phyloP scores from a whole-genome alignment of 495 filamentous ascomycete genomes.

The Staphylotrichum tortipilum region DNA sequence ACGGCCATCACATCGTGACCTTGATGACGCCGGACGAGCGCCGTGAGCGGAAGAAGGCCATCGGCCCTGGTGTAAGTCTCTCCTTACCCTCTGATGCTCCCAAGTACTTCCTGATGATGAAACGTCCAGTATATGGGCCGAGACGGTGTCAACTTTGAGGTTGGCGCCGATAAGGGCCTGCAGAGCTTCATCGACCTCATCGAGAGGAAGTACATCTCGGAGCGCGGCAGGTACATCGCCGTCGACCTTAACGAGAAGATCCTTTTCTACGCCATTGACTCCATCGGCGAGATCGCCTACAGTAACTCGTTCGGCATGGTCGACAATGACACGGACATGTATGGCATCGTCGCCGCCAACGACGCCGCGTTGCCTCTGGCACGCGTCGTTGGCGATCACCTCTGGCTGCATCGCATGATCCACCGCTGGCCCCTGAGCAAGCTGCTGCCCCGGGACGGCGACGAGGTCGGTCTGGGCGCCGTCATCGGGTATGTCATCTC shows the following conservation, averaged over 20 bases:
- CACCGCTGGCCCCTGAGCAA: slow-evolving; percentile 20
- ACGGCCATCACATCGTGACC: slow-evolving; percentile 31
- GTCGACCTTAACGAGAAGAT: slow-evolving; percentile 46
- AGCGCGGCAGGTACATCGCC: slow-evolving; percentile 30
- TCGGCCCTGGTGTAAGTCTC: slow-evolving; percentile 21
- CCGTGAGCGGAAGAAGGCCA: slow-evolving; percentile 23
- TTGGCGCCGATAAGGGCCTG: slow-evolving; percentile 40
- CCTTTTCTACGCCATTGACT: slow-evolving; percentile 50
- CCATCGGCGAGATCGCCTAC: slow-evolving; percentile 56
- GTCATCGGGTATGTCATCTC: slow-evolving; percentile 12
- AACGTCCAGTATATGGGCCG: slow-evolving; percentile 22
- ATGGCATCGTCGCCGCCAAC: slow-evolving; percentile 45
- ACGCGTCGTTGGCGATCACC: slow-evolving; percentile 41
- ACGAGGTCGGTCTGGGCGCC: slow-evolving; percentile 13
- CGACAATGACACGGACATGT: slow-evolving; percentile 47
- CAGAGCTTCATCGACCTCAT: slow-evolving; percentile 30
- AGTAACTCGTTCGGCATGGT: slow-evolving; percentile 56
- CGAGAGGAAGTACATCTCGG: slow-evolving; percentile 43
- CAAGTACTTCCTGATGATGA: background rate
- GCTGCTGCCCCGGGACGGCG: slow-evolving; percentile 13
- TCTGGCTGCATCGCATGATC: slow-evolving; percentile 46
- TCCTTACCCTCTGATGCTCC: background rate
- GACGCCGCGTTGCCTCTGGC: slow-evolving; percentile 43
- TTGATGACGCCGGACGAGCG: slow-evolving; percentile 21
- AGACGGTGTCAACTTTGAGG: slow-evolving; percentile 40